Percentiles rank a stretch among this genome's conserved stretches.
Conservation (phyloP, 2,329 filamentous ascomycete species). For the Escovopsis sp. region DNA sequence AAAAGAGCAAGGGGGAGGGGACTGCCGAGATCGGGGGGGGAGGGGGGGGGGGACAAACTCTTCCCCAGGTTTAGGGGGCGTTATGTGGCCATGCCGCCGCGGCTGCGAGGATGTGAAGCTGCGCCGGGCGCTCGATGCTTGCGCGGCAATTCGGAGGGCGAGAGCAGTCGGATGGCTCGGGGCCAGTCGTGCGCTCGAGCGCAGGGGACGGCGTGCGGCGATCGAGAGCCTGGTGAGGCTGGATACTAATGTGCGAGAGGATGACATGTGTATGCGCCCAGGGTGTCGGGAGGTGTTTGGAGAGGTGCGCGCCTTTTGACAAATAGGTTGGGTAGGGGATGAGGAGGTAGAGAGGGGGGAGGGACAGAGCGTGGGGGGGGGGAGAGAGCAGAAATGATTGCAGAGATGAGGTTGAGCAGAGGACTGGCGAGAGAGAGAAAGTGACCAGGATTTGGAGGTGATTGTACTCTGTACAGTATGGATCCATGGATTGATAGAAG, state of each 20-base stretch:
- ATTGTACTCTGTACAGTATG: too few relatives aligned
- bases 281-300: neutral
- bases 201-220: slow-evolving; percentile 15
- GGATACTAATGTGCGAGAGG: slow-evolving; percentile 17
- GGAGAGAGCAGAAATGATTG: too few relatives aligned
- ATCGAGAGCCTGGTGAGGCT: slow-evolving; percentile 18
- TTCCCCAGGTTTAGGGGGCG: slow-evolving; percentile 75
- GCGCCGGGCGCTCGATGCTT: slow-evolving; percentile 5
- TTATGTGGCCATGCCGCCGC: slow-evolving; percentile 60
- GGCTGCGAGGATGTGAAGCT: slow-evolving; percentile 49
- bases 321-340: too few relatives aligned
- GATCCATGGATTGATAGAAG: too few relatives aligned
- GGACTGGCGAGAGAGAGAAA: too few relatives aligned
- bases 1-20: too few relatives aligned
- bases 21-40: too few relatives aligned
- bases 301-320: too few relatives aligned
- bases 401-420: too few relatives aligned
- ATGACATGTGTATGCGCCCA: slow-evolving; percentile 12
- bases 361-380: too few relatives aligned
- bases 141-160: slow-evolving; percentile 9
- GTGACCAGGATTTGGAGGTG: too few relatives aligned
- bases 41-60: slow-evolving; percentile 45
- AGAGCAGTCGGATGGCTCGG: slow-evolving; percentile 4
- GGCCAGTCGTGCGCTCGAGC: slow-evolving; percentile 9
- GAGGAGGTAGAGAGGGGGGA: too few relatives aligned